Base-by-base conservation (phyloP, 2,329 filamentous ascomycete genomes). In the Neodidymelliopsis sp. region DNA sequence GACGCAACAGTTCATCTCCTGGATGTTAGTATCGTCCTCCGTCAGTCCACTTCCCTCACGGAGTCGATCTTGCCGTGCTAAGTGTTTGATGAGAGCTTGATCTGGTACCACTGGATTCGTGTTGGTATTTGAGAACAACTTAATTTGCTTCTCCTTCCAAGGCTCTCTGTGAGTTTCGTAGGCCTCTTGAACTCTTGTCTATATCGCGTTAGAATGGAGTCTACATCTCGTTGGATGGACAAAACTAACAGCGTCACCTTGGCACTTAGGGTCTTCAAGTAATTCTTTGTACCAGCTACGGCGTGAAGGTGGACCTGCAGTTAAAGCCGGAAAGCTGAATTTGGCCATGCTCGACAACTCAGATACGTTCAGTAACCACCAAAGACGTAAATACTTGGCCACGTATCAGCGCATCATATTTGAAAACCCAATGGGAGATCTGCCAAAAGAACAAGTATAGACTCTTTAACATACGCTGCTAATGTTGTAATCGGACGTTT, bases 281-380 rank as follows among this genome's bases (percentile, higher is more conserved):
- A 59, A 33, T 36, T 53, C 56, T 24, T 49, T 18, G 15, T 56
- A 54, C 53, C 49, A 56, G 18, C 56, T 59, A 15, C 47, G 35
- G 12, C 36, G 38, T 13, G 53, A 52, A 25, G 56, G 53, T 8
- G 53, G 45, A 1, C 49, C 45, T 8, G 42, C 53, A 9, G 39
- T 7, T 11, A 52, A 34, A 11, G 54, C 39, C 2, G 51, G 51
- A 15, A 54, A 54, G 24, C 11, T 34, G 33, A 57, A 57, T 9
- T 25, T 35, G 18, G 28, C 6, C 48, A 52, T 56, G 15, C 8
- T 8, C 7, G 10, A 23, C 4, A 29, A 7, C 6, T 10, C 16
- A 29, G 12, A 24, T 13, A 23, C 15, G n/a, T n/a, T n/a, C n/a
- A n/a, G n/a, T n/a, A n/a, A n/a, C n/a, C n/a, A n/a, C n/a, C n/a